Evolutionary conservation across 805 yeast genomes (phyloP).

Genomic region (Candida michaelii): DNA sequence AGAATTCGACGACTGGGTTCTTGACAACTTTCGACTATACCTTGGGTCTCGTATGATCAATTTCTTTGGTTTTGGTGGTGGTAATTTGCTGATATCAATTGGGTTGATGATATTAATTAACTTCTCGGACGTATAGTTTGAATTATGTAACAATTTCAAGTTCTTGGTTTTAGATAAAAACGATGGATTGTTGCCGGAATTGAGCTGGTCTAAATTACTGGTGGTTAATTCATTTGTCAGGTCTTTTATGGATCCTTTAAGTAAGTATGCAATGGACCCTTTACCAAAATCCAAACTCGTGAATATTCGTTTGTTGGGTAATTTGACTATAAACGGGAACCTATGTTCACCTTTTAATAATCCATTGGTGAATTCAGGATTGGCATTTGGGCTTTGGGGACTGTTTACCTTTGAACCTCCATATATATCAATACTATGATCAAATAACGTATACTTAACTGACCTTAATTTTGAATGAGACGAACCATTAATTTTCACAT

Average conservation of each 20-base stretch:
- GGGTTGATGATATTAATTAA: conserved; percentile 66
- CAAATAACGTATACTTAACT: conserved; percentile 52
- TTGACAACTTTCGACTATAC: conserved; percentile 22
- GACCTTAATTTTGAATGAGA: conserved; percentile 55
- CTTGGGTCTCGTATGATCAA: conserved; percentile 60
- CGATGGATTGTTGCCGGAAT: conserved; percentile 10
- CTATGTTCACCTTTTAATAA: conserved; percentile 81
- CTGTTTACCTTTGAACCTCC: conserved; percentile 31
- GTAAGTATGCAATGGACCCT: conserved; percentile 72
- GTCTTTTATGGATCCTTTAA: conserved; percentile 50
- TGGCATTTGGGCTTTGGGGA: conserved; percentile 16
- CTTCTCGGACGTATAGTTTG: conserved; percentile 52
- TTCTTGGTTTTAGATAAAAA: conserved; percentile 24
- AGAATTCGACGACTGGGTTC: conserved; percentile 37
- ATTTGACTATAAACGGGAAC: conserved; percentile 79
- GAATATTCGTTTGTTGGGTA: conserved; percentile 72
- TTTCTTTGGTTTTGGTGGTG: conserved; percentile 65
- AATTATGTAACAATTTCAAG: conserved; percentile 24
- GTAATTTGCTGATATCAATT: conserved; percentile 65
- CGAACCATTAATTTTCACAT: conserved; percentile 52
- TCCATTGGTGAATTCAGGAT: conserved; percentile 40
- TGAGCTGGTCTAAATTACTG: conserved; percentile 5
- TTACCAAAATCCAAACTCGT: conserved; percentile 80
- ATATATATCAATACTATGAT: conserved; percentile 58
- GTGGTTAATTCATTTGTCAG: conserved; percentile 14